Base-by-base conservation (phyloP, 2,329 filamentous ascomycete genomes). In the Zopfia rhizophila region DNA sequence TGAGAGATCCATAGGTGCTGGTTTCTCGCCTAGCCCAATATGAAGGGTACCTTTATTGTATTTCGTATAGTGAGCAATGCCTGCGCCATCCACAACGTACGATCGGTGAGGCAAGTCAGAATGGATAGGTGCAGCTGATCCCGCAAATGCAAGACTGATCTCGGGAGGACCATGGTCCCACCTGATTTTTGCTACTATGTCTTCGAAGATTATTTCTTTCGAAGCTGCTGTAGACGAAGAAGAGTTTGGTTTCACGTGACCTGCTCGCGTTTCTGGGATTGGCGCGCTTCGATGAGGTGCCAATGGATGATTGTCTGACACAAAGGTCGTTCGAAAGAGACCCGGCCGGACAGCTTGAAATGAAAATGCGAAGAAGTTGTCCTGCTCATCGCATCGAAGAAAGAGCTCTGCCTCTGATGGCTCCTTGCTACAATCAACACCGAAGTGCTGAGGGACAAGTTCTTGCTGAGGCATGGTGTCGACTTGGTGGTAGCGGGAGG, bases 11-110 rank as follows among this genome's bases (percentile, higher is more conserved):
- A 90, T 89, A 0, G 87, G 87, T 0, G 86, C 87, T 4, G 84
- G 78, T 64, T 90, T 90, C 65, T 90, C 87, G 4, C 87, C 88
- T 0, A 90, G 75, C 0, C 88, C 87, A 13, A 89, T 81, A 56
- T 90, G 85, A 0, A 90, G 76, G 0, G 82, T 85, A 14, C 80
- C 76, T 12, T 79, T 74, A 51, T 86, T 82, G 64, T 87, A 87
- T 11, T 76, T 70, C 0, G 82, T 83, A 61, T 89, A 89, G 58
- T 88, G 85, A 0, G 85, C 80, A 14, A 88, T 71, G 1, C 87
- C 87, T 0, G 72, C 65, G 0, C 81, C 81, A 53, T 89, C 84
- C 6, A 83, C 72, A 1, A 77, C 80, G 54, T 90, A 90, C 0
- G 86, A 88, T 7, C 87, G 83, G 57, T 82, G 78, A 0, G 81